Conservation (phyloP, 225 moss, liverwort and hornwort species). For the Lunularia cruciata region DNA sequence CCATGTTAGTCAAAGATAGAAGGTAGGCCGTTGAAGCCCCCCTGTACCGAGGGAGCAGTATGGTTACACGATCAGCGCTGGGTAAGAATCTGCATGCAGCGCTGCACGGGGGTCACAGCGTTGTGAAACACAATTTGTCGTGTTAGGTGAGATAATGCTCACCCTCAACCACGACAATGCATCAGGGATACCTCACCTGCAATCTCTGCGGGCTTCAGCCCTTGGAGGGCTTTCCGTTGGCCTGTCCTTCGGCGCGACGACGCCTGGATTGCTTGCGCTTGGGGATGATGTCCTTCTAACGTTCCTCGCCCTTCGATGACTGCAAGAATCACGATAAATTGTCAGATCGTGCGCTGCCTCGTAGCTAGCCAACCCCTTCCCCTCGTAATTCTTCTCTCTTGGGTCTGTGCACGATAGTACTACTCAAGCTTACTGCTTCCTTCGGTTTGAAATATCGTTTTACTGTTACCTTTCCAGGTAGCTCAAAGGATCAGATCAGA, state of each 20-base stretch:
- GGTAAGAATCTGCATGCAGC: neutral
- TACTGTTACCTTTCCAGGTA: neutral
- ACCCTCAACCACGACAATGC: neutral
- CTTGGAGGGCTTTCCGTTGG: neutral
- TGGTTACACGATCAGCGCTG: constrained; percentile 1
- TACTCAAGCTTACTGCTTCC: neutral
- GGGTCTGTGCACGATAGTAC: neutral
- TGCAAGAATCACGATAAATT: constrained; percentile 7
- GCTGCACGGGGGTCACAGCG: constrained; percentile 1
- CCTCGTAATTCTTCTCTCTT: neutral
- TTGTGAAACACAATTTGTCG: neutral
- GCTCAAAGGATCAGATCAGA: neutral
- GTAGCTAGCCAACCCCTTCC: neutral
- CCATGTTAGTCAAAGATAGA: neutral
- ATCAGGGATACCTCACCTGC: neutral
- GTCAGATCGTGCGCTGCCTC: neutral
- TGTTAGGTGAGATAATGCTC: constrained; percentile 3
- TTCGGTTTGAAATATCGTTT: neutral
- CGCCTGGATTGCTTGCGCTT: neutral
- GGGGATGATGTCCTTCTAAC: neutral
- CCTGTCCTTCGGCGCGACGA: constrained; percentile 6
- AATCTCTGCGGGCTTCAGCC: neutral
- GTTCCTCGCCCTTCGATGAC: constrained; percentile 10
- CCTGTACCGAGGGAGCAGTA: neutral
- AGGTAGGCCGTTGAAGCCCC: neutral